These are phyloP conservation scores for Cryptosporidium ubiquitum DNA, from an alignment of 169 alveolate species.

Conservation along the genomic window DNA sequence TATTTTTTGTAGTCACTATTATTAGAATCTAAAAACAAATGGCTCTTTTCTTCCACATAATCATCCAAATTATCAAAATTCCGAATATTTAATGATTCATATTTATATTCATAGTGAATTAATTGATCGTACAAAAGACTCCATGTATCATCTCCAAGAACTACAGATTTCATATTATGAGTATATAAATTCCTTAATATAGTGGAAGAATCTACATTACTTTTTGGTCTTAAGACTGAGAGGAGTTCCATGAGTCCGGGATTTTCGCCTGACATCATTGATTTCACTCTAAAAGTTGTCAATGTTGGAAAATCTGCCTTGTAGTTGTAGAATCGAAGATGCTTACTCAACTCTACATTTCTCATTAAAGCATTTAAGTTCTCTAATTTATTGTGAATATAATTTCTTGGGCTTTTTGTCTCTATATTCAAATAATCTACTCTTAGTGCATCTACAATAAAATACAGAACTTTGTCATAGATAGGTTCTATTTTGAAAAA, in stretches of 20 bases:
- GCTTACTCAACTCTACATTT: neutral
- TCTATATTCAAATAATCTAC: conserved; percentile 30
- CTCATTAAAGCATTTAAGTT: conserved; percentile 3
- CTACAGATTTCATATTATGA: neutral
- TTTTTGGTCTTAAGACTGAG: conserved; percentile 1
- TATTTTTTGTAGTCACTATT: neutral
- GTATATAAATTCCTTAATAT: neutral
- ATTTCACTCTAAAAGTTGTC: conserved; percentile 36
- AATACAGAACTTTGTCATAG: conserved; percentile 16
- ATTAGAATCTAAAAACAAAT: neutral
- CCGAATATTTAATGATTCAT: conserved; percentile 12
- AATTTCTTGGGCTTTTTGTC: neutral
- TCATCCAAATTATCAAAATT: conserved; percentile 37
- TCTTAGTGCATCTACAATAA: conserved; percentile 46
- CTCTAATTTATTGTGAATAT: conserved; percentile 16
- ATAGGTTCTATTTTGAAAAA: conserved; percentile 18
- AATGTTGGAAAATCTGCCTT: conserved; percentile 53
- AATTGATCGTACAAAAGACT: neutral
- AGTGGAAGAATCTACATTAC: neutral
- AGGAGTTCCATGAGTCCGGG: conserved; percentile 22
- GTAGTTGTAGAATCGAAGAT: conserved; percentile 44
- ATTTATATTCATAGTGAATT: neutral
- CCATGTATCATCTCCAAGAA: conserved; percentile 67
- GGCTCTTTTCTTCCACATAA: neutral
- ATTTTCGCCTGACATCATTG: conserved; percentile 53